A percentile compares a stretch with the other conserved stretches of the same genome.
Evolutionary conservation across 306 rosid species (phyloP).

Genomic region (Vachellia collinsii): DNA sequence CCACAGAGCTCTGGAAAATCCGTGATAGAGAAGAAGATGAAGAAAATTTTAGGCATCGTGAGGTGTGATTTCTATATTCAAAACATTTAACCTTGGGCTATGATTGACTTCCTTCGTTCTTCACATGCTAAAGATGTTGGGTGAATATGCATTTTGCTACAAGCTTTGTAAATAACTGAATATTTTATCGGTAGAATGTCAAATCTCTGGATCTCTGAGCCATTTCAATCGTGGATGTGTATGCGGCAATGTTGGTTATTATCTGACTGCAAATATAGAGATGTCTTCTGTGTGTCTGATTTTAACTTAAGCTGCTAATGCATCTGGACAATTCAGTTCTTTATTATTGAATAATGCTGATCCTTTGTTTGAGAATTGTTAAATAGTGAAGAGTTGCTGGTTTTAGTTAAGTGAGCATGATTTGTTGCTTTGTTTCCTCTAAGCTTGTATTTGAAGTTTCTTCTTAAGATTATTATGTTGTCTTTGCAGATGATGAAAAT

Average conservation of each 20-base stretch:
- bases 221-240: neutral
- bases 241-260: slow-evolving; percentile 3
- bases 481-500: slow-evolving; percentile 23
- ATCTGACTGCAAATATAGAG: slow-evolving; percentile 14
- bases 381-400: slow-evolving; percentile 1
- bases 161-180: neutral
- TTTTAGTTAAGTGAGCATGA: neutral
- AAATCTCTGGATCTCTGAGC: neutral
- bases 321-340: neutral
- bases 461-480: neutral
- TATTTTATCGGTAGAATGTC: neutral
- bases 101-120: slow-evolving; percentile 28
- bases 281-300: slow-evolving; percentile 5
- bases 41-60: slow-evolving; percentile 89
- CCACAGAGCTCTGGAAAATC: slow-evolving; percentile 69
- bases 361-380: slow-evolving; percentile 29
- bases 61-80: slow-evolving; percentile 57
- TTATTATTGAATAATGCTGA: neutral
- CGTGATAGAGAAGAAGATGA: slow-evolving; percentile 96
- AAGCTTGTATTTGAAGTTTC: slow-evolving; percentile 18
- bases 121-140: neutral
- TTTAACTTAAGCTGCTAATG: slow-evolving; percentile 8
- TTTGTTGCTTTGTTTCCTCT: neutral
- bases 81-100: slow-evolving; percentile 25
- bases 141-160: neutral